phyloP scores from a whole-genome alignment of 2,329 filamentous ascomycete species.

The Pseudopyrenochaeta lycopersici region DNA sequence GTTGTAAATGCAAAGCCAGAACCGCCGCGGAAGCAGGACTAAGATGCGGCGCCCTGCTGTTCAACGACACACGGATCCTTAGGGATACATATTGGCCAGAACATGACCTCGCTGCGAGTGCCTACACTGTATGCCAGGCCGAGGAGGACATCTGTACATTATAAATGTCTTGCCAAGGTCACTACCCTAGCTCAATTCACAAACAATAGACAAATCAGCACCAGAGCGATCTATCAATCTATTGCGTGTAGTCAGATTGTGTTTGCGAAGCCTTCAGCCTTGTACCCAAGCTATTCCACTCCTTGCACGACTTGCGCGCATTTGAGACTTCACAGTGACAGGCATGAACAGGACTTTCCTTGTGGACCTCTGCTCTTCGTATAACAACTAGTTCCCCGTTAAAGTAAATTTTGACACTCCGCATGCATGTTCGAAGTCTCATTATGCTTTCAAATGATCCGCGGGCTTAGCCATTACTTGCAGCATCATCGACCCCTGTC shows the following conservation, averaged over 20 bases:
- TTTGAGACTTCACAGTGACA: too few relatives aligned
- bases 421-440: not conserved
- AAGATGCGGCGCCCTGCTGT: not conserved
- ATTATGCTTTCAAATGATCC: not conserved
- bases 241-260: not conserved
- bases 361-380: too few relatives aligned
- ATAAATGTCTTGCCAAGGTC: conserved; percentile 3
- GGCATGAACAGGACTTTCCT: too few relatives aligned
- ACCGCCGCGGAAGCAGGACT: conserved; percentile 57
- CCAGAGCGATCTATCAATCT: not conserved
- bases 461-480: not conserved
- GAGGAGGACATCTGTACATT: conserved; percentile 16
- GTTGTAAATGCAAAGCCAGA: conserved; percentile 85
- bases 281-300: too few relatives aligned
- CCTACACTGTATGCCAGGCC: not conserved
- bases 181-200: conserved; percentile 10
- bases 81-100: not conserved
- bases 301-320: too few relatives aligned
- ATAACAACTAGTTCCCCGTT: too few relatives aligned
- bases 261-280: too few relatives aligned
- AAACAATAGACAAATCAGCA: conserved; percentile 20
- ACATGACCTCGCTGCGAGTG: not conserved
- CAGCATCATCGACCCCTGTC: conserved; percentile 12
- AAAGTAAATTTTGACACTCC: too few relatives aligned
- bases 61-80: not conserved